phyloP scores from a whole-genome alignment of 2,329 filamentous ascomycete species.

The Microsporum canis region DNA sequence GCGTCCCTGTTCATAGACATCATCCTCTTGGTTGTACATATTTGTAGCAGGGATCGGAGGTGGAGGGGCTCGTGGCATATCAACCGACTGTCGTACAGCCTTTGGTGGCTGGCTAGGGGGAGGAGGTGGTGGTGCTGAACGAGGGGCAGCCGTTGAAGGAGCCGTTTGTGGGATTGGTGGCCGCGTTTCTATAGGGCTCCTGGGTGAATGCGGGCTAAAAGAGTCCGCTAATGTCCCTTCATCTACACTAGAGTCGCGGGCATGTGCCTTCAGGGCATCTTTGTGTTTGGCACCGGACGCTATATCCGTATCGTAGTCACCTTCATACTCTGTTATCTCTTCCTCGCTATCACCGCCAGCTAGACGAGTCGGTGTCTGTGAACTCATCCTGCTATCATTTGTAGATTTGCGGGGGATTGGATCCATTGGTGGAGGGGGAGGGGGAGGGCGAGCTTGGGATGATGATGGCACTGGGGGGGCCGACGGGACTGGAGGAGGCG shows the following conservation, averaged over 20 bases:
- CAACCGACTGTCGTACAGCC: conserved; percentile 52
- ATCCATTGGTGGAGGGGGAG: conserved; percentile 49
- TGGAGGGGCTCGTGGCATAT: conserved; percentile 58
- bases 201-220: conserved; percentile 38
- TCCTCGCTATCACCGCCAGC: conserved; percentile 55
- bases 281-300: conserved; percentile 88
- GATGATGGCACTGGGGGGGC: conserved; percentile 33
- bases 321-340: conserved; percentile 87
- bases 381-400: conserved; percentile 38
- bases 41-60: conserved; percentile 47
- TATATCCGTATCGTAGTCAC: conserved; percentile 96
- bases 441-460: conserved; percentile 51
- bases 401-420: conserved; percentile 48
- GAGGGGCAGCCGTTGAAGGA: conserved; percentile 45
- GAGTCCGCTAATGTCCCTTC: conserved; percentile 50
- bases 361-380: conserved; percentile 35
- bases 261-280: conserved; percentile 77
- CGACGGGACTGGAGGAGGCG: conserved; percentile 31
- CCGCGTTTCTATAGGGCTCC: conserved; percentile 29
- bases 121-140: conserved; percentile 47
- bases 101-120: conserved; percentile 51
- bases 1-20: conserved; percentile 40
- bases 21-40: conserved; percentile 13
- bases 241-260: conserved; percentile 64
- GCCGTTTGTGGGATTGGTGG: conserved; percentile 42